These are phyloP conservation scores for Ogataea polymorpha DNA, from an alignment of 805 yeast genomes.

Conservation along the genomic window DNA sequence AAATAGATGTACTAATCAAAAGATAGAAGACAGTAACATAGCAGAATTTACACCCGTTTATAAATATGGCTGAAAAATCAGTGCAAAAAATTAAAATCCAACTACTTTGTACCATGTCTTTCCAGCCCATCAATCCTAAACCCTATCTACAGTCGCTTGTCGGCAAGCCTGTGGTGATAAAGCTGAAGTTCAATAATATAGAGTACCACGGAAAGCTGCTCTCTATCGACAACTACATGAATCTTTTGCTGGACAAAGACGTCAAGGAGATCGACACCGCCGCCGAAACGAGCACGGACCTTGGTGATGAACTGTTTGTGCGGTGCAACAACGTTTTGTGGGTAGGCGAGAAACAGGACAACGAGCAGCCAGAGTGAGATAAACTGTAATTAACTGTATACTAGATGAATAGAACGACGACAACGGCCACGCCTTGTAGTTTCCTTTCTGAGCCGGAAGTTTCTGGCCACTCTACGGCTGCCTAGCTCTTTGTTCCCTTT, in stretches of 20 bases:
- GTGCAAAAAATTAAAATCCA: neutral
- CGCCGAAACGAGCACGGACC: slow-evolving; percentile 32
- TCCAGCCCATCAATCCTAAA: slow-evolving; percentile 78
- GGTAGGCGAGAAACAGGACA: slow-evolving; percentile 51
- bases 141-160: slow-evolving; percentile 80
- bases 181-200: slow-evolving; percentile 86
- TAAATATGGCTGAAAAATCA: slow-evolving; percentile 5
- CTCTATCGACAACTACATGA: slow-evolving; percentile 91
- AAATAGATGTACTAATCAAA: slow-evolving; percentile 13
- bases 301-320: slow-evolving; percentile 63
- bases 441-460: too few species aligned
- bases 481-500: neutral
- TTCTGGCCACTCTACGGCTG: too few species aligned
- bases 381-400: slow-evolving; percentile 1
- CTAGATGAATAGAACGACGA: neutral
- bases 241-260: slow-evolving; percentile 65
- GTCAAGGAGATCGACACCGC: slow-evolving; percentile 43
- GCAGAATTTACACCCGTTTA: slow-evolving; percentile 9
- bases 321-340: slow-evolving; percentile 90
- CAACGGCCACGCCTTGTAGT: too few species aligned
- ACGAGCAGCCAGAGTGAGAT: slow-evolving; percentile 4
- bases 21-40: slow-evolving; percentile 12
- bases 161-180: slow-evolving; percentile 67
- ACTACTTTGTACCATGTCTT: slow-evolving; percentile 30
- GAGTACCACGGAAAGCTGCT: slow-evolving; percentile 78